Conservation (phyloP, 1,284 basidiomycete genomes). For the Chalciporus sp. region DNA sequence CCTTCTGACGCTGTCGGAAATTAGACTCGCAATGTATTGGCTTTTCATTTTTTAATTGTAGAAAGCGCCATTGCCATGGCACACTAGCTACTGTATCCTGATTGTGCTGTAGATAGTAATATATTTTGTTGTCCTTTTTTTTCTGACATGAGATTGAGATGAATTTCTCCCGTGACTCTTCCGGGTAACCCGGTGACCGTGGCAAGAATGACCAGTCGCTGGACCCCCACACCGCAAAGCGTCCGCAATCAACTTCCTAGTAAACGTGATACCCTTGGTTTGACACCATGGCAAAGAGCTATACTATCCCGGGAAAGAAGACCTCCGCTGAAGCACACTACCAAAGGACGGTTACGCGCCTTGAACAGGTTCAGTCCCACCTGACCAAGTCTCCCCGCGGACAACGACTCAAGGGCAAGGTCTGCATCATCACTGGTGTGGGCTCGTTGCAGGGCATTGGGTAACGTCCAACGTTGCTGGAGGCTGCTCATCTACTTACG, state of each 20-base stretch:
- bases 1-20: conserved; percentile 16
- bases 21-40: conserved; percentile 11
- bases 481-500: conserved; percentile 13
- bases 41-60: not conserved
- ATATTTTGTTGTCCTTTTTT: conserved; percentile 4
- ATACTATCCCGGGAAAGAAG: conserved; percentile 9
- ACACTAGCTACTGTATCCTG: conserved; percentile 11
- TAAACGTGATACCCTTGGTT: not conserved
- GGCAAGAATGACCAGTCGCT: not conserved
- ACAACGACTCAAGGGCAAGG: conserved; percentile 73
- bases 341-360: conserved; percentile 59
- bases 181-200: not conserved
- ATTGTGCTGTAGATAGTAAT: conserved; percentile 15
- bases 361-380: conserved; percentile 74
- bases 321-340: conserved; percentile 47
- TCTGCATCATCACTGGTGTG: conserved; percentile 90
- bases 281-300: conserved; percentile 24
- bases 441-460: conserved; percentile 85
- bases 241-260: not conserved
- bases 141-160: no score
- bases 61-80: conserved; percentile 8
- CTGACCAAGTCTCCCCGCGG: conserved; percentile 58
- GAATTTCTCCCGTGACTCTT: not conserved
- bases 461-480: conserved; percentile 40
- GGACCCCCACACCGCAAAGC: not conserved